phyloP scores from a whole-genome alignment of 192 early-diverging fungal genomes.

The Entomortierella lignicola region DNA sequence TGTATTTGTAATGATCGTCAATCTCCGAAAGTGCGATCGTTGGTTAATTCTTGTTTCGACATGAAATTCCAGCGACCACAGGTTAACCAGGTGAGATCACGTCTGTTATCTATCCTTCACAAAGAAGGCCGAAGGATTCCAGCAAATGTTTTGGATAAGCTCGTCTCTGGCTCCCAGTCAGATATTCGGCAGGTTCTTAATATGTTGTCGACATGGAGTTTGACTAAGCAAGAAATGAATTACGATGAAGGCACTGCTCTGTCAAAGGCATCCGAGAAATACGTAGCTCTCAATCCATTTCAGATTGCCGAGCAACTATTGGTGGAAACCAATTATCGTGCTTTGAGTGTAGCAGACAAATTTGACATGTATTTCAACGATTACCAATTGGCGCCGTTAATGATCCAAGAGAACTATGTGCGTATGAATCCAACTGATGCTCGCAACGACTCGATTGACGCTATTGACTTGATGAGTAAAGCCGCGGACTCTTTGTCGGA shows the following conservation, averaged over 20 bases:
- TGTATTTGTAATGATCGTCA: conserved; percentile 98
- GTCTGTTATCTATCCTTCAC: conserved; percentile 75
- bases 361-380: conserved; percentile 94
- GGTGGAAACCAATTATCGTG: conserved; percentile 32
- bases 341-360: conserved; percentile 67
- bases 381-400: conserved; percentile 85
- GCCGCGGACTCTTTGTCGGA: conserved; percentile 91
- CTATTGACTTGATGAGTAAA: conserved; percentile 73
- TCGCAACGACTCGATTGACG: conserved; percentile 15
- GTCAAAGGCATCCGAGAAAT: conserved; percentile 62
- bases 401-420: conserved; percentile 98
- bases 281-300: conserved; percentile 68
- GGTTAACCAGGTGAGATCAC: conserved; percentile 76
- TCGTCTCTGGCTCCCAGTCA: conserved; percentile 82
- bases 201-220: conserved; percentile 90
- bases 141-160: conserved; percentile 82
- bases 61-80: conserved; percentile 81
- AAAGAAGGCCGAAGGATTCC: conserved; percentile 83
- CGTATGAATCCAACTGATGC: conserved; percentile 67
- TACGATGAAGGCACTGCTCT: conserved; percentile 85
- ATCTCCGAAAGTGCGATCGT: conserved; percentile 84
- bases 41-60: conserved; percentile 88
- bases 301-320: conserved; percentile 80
- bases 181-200: conserved; percentile 99
- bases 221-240: conserved; percentile 71